A percentile compares a stretch with the other conserved stretches of the same genome.
phyloP scores from a whole-genome alignment of 148 eudicot species.

The Diospyros lotus region DNA sequence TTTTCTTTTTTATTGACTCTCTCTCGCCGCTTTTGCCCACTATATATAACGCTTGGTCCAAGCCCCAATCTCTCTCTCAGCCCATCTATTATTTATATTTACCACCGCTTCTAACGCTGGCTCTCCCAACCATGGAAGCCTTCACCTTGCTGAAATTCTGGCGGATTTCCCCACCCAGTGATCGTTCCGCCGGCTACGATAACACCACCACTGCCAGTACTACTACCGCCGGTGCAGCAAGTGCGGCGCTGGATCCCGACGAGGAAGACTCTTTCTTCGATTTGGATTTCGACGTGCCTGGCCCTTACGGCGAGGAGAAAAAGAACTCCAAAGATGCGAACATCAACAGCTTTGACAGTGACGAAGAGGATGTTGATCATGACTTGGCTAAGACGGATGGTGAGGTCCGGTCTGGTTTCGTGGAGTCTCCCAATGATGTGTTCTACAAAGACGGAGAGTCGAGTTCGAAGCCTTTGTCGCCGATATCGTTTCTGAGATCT shows the following conservation, averaged over 20 bases:
- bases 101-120: not conserved
- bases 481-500: conserved; percentile 27
- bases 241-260: not conserved
- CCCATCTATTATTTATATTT: no score
- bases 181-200: not conserved
- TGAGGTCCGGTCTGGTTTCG: not conserved
- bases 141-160: conserved; percentile 53
- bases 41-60: no score
- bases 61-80: no score
- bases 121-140: conserved; percentile 33
- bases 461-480: conserved; percentile 32
- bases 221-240: conserved; percentile 4
- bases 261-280: conserved; percentile 62
- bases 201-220: conserved; percentile 1
- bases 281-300: conserved; percentile 42
- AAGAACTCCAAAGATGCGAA: not conserved
- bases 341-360: not conserved
- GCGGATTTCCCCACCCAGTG: conserved; percentile 25
- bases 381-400: conserved; percentile 1
- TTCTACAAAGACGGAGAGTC: not conserved
- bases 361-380: not conserved
- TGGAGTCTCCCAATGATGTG: conserved; percentile 3
- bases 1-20: no score
- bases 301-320: not conserved
- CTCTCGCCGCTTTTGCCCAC: no score